phyloP scores from a whole-genome alignment of 2,329 filamentous ascomycete genomes.

The Botryosphaeria agaves region DNA sequence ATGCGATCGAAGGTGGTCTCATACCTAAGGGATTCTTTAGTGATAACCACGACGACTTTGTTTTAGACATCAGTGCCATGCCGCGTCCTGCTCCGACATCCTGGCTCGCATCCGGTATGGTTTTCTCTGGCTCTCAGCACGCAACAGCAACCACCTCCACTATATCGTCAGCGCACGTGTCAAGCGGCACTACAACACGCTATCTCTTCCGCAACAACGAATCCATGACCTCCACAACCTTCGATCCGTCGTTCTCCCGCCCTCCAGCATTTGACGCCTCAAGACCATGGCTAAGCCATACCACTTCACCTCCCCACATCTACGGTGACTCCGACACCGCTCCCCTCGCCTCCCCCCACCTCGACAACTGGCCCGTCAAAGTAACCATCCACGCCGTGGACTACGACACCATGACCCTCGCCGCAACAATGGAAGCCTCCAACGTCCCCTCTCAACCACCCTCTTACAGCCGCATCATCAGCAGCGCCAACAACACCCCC shows the following conservation, averaged over 20 bases:
- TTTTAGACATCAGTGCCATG: constrained; percentile 35
- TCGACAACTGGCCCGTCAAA: constrained; percentile 50
- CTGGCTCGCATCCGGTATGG: constrained; percentile 42
- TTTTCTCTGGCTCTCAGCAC: constrained; percentile 44
- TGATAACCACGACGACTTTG: constrained; percentile 37
- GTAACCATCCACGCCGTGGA: constrained; percentile 48
- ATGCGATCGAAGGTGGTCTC: constrained; percentile 35
- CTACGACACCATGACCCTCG: constrained; percentile 40
- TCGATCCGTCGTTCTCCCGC: constrained; percentile 8
- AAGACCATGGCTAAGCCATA: constrained; percentile 21
- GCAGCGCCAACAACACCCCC: constrained; percentile 5
- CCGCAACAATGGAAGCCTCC: constrained; percentile 54
- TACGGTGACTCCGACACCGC: constrained; percentile 1
- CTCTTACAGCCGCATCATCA: constrained; percentile 9
- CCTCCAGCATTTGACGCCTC: constrained; percentile 12
- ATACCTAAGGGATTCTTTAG: constrained; percentile 34
- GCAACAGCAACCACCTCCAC: constrained; percentile 17
- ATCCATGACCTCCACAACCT: constrained; percentile 9
- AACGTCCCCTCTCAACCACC: constrained; percentile 38
- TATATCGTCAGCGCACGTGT: constrained; percentile 1
- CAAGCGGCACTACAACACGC: constrained; percentile 5
- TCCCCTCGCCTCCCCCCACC: constrained; percentile 13
- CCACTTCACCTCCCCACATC: constrained; percentile 11
- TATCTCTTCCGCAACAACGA: constrained; percentile 12
- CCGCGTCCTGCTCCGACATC: constrained; percentile 36